Evolutionary conservation across 192 early-diverging fungal genomes (phyloP), one percentile per base, ranked within the genome.

Genomic region (Backusella morwellensis): DNA sequence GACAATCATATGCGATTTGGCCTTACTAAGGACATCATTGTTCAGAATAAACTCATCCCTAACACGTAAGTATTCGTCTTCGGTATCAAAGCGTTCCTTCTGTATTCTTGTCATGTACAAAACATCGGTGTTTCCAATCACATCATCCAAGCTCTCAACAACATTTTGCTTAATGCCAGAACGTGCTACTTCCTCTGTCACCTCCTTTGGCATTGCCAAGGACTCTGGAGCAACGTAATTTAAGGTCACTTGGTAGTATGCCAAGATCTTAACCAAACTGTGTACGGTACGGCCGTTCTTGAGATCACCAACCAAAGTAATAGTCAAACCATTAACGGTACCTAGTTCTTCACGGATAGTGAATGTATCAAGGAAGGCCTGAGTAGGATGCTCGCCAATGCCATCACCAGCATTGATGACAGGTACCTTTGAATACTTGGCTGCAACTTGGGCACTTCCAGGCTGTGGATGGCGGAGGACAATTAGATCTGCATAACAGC

Each of bases 261-360:
- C 83, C 36, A 99, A 83, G 38, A 99, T 87, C 77, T 91, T 90
- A 38, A 97, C 96, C 26, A 99, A 88, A 68, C 92, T 95, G 92
- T 99, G 98, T 23, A 98, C 97, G 1, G 98, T 99, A 80, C 98
- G 92, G 63, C 96, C 98, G 83, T 99, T 95, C 88, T 97, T 97
- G 78, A 98, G 89, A 80, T 98, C 98, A 70, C 97, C 98, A 68
- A 99, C 95, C 76, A 99, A 80, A 11, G 96, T 97, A 70, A 99
- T 92, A 12, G 95, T 97, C 67, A 99, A 85, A 9, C 97, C 97
- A 84, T 98, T 98, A 63, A 98, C 95, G 35, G 96, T 97, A 69
- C 96, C 96, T 17, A 99, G 87, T 84, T 98, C 97, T 88, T 95
- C 92, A 83, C 92, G 85, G 77, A 97, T 96, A n/a, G 95, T 97